Evolutionary conservation across 2,329 filamentous ascomycete species (phyloP).

Genomic region (Hymenoscyphus albidus): DNA sequence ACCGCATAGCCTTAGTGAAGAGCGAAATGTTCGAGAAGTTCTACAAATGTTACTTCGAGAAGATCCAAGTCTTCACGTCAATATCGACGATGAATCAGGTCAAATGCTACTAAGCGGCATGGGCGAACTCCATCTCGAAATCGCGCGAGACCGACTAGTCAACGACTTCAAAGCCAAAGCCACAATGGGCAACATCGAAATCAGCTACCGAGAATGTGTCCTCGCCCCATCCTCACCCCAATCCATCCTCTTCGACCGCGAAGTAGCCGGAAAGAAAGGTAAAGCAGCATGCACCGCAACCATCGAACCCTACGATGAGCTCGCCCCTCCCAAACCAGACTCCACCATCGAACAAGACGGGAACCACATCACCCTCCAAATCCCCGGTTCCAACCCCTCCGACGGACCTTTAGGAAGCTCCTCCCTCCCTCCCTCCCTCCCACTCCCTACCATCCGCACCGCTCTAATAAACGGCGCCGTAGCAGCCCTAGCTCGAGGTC

Average conservation of each 20-base stretch:
- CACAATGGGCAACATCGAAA: slow-evolving; percentile 84
- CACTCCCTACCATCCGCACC: slow-evolving; percentile 45
- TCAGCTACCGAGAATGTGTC: slow-evolving; percentile 87
- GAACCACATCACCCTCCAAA: slow-evolving; percentile 61
- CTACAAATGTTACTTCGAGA: slow-evolving; percentile 78
- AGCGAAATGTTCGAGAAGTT: slow-evolving; percentile 73
- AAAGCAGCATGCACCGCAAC: slow-evolving; percentile 71
- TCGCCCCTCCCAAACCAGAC: slow-evolving; percentile 38
- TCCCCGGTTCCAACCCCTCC: slow-evolving; percentile 33
- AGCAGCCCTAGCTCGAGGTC: slow-evolving; percentile 80
- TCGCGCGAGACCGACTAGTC: slow-evolving; percentile 81
- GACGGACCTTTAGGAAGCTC: slow-evolving; percentile 36
- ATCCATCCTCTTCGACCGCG: slow-evolving; percentile 67
- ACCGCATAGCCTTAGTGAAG: slow-evolving; percentile 70
- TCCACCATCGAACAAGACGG: slow-evolving; percentile 57
- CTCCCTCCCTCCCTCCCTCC: slow-evolving; percentile 51
- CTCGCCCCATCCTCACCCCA: slow-evolving; percentile 53
- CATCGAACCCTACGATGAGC: slow-evolving; percentile 56
- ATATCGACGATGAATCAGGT: slow-evolving; percentile 81
- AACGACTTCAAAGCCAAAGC: slow-evolving; percentile 85
- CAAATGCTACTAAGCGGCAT: slow-evolving; percentile 93
- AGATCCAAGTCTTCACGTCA: slow-evolving; percentile 86
- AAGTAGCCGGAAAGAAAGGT: slow-evolving; percentile 74
- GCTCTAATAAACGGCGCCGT: slow-evolving; percentile 73
- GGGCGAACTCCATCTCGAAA: slow-evolving; percentile 93